phyloP scores from a whole-genome alignment of 176 grass and related monocot species.

The Otatea glauca region DNA sequence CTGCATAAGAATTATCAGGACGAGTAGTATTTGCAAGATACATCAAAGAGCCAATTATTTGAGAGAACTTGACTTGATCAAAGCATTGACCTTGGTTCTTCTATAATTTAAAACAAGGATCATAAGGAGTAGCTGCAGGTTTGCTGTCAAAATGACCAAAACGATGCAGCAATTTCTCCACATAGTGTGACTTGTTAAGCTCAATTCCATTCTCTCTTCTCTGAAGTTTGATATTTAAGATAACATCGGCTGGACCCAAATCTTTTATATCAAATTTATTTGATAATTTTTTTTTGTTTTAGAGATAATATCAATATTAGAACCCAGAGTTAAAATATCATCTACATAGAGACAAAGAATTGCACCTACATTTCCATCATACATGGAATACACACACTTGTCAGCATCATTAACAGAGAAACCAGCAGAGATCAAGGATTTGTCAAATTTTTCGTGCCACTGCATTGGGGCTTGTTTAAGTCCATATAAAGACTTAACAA shows the following conservation, averaged over 20 bases:
- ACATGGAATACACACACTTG: slow-evolving; percentile 33
- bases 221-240: slow-evolving; percentile 11
- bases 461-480: slow-evolving; percentile 16
- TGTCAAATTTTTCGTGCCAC: slow-evolving; percentile 41
- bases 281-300: background rate
- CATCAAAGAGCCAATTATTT: background rate
- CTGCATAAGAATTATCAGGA: background rate
- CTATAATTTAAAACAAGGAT: background rate
- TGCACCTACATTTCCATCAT: background rate
- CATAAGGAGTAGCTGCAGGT: background rate
- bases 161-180: background rate
- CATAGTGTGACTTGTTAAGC: slow-evolving; percentile 5
- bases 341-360: background rate
- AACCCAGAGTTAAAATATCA: background rate
- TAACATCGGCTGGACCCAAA: background rate
- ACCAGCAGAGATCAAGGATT: slow-evolving; percentile 1
- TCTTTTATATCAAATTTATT: slow-evolving; percentile 11
- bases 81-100: background rate
- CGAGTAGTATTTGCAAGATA: background rate
- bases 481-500: background rate
- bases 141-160: background rate
- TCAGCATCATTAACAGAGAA: slow-evolving; percentile 38
- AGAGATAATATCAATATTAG: slow-evolving; percentile 9
- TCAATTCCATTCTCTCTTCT: slow-evolving; percentile 14
- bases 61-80: background rate